Conservation (phyloP, 495 filamentous ascomycete genomes). For the Penicillium atrosanguineum region DNA sequence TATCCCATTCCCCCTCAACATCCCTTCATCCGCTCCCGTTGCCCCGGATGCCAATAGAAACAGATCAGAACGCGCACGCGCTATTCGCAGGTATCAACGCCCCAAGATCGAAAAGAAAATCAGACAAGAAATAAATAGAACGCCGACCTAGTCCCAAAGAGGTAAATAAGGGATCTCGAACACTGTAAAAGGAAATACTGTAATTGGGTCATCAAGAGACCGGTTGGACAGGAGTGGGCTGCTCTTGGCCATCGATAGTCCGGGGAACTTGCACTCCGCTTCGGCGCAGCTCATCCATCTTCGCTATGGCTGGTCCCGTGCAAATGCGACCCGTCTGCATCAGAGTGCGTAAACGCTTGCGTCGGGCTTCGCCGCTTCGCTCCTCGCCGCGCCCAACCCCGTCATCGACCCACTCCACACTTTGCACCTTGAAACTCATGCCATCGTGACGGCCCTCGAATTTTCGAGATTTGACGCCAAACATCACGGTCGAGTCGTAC, state of each 20-base stretch:
- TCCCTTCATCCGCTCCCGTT: constrained; percentile 30
- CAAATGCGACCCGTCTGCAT: constrained; percentile 49
- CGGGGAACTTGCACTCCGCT: constrained; percentile 35
- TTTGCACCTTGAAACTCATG: constrained; percentile 79
- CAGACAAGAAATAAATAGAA: constrained; percentile 1
- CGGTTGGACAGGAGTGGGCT: constrained; percentile 30
- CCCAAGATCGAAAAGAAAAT: not conserved
- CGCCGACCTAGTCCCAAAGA: not conserved
- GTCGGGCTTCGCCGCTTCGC: constrained; percentile 59
- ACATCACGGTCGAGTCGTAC: constrained; percentile 70
- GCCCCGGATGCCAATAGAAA: constrained; percentile 17
- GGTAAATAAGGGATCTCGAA: constrained; percentile 2
- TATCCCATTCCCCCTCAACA: constrained; percentile 1
- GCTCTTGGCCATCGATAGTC: constrained; percentile 29
- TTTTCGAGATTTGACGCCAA: constrained; percentile 74
- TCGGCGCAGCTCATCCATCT: constrained; percentile 42
- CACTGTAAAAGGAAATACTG: not conserved
- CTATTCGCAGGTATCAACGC: constrained; percentile 22
- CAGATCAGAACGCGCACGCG: constrained; percentile 9
- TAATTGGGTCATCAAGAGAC: constrained; percentile 29
- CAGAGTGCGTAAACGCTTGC: constrained; percentile 53
- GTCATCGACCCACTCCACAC: constrained; percentile 79
- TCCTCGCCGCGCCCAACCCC: constrained; percentile 63
- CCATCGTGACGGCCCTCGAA: constrained; percentile 76
- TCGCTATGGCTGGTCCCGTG: constrained; percentile 43